phyloP scores from a whole-genome alignment of 1,284 basidiomycete species.

The Acaromyces ingoldii region DNA sequence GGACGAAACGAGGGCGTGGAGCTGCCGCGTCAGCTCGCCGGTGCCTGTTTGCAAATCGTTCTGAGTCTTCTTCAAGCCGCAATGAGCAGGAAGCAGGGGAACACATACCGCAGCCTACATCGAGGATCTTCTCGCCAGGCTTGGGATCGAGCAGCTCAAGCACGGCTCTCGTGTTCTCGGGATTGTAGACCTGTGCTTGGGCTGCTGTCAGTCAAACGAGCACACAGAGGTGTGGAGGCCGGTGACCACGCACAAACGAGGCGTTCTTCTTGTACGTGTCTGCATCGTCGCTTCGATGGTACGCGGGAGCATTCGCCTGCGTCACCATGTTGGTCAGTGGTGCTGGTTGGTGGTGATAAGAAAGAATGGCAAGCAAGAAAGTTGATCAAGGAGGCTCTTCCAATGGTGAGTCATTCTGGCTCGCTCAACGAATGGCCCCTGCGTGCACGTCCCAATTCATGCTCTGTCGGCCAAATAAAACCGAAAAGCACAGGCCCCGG shows the following conservation, averaged over 20 bases:
- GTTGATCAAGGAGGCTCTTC: too few relatives aligned
- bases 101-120: constrained; percentile 14
- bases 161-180: constrained; percentile 11
- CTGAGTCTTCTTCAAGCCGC: neutral
- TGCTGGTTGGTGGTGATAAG: too few relatives aligned
- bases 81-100: neutral
- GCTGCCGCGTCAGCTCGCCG: constrained; percentile 7
- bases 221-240: neutral
- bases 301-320: neutral
- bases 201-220: neutral
- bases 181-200: constrained; percentile 2
- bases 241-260: constrained; percentile 4
- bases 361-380: too few relatives aligned
- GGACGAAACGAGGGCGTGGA: constrained; percentile 2
- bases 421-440: too few relatives aligned
- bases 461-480: too few relatives aligned
- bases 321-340: too few relatives aligned
- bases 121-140: constrained; percentile 13
- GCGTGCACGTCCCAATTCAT: too few relatives aligned
- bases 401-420: too few relatives aligned
- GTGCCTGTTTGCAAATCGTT: neutral
- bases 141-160: constrained; percentile 14
- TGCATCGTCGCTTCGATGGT: constrained; percentile 8
- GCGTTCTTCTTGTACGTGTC: constrained; percentile 2
- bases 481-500: too few relatives aligned